phyloP scores from a whole-genome alignment of 345 rosid species.

The Brassica incana region DNA sequence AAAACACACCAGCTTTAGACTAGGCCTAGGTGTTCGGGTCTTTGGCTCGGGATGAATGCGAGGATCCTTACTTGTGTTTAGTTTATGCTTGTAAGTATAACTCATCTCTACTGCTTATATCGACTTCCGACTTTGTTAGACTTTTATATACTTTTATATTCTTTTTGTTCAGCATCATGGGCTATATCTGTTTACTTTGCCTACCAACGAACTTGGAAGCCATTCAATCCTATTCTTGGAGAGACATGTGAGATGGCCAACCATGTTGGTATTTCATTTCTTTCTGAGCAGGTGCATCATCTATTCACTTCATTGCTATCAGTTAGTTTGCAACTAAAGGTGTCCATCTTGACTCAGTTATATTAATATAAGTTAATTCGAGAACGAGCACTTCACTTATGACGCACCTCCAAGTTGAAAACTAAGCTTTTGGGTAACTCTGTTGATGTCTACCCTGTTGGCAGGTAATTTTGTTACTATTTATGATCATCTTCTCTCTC shows the following conservation, averaged over 20 bases:
- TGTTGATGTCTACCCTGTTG: conserved; percentile 68
- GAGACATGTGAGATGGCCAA: conserved; percentile 86
- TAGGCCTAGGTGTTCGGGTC: too few species aligned
- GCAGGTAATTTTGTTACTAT: conserved; percentile 47
- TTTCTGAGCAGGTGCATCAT: conserved; percentile 75
- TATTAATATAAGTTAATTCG: conserved; percentile 19
- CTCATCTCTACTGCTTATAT: too few species aligned
- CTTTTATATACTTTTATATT: too few species aligned
- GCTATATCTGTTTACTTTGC: conserved; percentile 86
- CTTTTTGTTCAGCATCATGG: conserved; percentile 63
- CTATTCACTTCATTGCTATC: conserved; percentile 6
- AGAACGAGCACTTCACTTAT: conserved; percentile 81
- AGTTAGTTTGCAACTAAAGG: background rate
- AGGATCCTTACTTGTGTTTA: too few species aligned
- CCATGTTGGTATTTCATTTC: conserved; percentile 74
- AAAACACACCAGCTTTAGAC: background rate
- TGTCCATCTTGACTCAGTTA: background rate
- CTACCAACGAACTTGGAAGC: conserved; percentile 89
- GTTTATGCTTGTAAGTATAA: too few species aligned
- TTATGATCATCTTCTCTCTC: background rate
- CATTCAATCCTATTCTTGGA: conserved; percentile 96
- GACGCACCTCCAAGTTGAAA: conserved; percentile 81
- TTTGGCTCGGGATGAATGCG: too few species aligned
- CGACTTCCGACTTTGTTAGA: too few species aligned
- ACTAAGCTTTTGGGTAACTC: conserved; percentile 83